phyloP scores from a whole-genome alignment of 2,329 filamentous ascomycete genomes.

The Diaporthe nobilis region DNA sequence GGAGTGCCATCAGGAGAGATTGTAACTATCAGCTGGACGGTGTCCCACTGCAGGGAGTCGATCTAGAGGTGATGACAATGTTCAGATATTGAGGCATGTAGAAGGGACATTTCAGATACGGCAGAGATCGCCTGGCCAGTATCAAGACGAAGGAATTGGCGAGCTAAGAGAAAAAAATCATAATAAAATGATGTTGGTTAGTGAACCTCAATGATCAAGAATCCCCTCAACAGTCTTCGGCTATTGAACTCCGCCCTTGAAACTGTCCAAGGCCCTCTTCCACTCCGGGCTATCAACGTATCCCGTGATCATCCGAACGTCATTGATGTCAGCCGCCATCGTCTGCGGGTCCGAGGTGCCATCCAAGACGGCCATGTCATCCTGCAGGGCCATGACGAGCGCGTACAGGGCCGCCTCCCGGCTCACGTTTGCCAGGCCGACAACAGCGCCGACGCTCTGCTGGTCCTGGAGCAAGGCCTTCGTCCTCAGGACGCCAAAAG shows the following conservation, averaged over 20 bases:
- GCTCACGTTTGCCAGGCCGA: constrained; percentile 54
- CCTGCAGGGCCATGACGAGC: constrained; percentile 62
- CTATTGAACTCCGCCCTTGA: neutral
- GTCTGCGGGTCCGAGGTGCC: constrained; percentile 57
- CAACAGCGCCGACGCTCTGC: constrained; percentile 65
- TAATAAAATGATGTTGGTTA: too few species aligned
- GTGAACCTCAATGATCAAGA: neutral
- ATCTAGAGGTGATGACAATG: neutral
- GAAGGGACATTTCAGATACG: neutral
- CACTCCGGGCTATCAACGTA: neutral
- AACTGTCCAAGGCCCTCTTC: neutral
- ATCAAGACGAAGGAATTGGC: too few species aligned
- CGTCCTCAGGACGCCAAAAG: constrained; percentile 68
- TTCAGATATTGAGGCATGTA: neutral
- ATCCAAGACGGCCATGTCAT: constrained; percentile 54
- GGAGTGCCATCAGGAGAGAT: neutral
- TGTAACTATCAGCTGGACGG: neutral
- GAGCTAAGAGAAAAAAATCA: too few species aligned
- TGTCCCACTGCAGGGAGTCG: neutral
- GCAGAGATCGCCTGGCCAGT: neutral
- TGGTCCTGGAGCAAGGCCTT: constrained; percentile 55
- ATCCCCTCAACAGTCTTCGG: neutral
- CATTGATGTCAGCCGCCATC: constrained; percentile 15
- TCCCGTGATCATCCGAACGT: neutral
- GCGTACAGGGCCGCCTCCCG: constrained; percentile 61